Evolutionary conservation across 2,329 filamentous ascomycete species (phyloP).

Genomic region (Passalora sequoiae): DNA sequence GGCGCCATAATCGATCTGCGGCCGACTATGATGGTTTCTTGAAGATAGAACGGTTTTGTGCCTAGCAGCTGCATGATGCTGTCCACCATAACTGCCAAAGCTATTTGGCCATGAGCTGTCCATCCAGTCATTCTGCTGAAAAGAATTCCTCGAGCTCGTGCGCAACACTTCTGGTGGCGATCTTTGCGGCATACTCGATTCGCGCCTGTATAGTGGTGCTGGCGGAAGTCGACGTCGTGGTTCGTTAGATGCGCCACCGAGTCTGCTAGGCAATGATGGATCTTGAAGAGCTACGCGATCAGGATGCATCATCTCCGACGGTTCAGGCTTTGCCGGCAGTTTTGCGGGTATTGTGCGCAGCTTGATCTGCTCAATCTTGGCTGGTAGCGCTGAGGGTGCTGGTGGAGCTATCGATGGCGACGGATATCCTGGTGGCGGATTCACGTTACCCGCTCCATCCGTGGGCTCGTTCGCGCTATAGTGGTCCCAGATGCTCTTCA

Average conservation of each 20-base stretch:
- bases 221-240: not conserved
- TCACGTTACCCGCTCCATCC: too few species aligned
- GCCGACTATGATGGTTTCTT: not conserved
- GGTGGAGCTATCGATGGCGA: too few species aligned
- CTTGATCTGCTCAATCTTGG: too few species aligned
- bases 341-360: too few species aligned
- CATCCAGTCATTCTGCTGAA: not conserved
- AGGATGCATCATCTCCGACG: not conserved
- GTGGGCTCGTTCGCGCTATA: conserved; percentile 3
- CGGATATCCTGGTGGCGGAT: too few species aligned
- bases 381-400: not conserved
- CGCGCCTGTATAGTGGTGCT: not conserved
- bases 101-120: not conserved
- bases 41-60: too few species aligned
- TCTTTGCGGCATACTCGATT: not conserved
- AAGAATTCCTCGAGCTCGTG: not conserved
- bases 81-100: not conserved
- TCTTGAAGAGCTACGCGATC: not conserved
- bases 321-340: too few species aligned
- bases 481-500: conserved; percentile 18
- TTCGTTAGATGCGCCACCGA: too few species aligned
- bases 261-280: too few species aligned
- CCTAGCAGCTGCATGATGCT: too few species aligned
- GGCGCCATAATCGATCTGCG: too few species aligned
- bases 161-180: not conserved